Percentiles rank a stretch among this genome's conserved stretches.
Evolutionary conservation across 2,329 filamentous ascomycete genomes (phyloP).

Genomic region (Juglanconis oblonga): DNA sequence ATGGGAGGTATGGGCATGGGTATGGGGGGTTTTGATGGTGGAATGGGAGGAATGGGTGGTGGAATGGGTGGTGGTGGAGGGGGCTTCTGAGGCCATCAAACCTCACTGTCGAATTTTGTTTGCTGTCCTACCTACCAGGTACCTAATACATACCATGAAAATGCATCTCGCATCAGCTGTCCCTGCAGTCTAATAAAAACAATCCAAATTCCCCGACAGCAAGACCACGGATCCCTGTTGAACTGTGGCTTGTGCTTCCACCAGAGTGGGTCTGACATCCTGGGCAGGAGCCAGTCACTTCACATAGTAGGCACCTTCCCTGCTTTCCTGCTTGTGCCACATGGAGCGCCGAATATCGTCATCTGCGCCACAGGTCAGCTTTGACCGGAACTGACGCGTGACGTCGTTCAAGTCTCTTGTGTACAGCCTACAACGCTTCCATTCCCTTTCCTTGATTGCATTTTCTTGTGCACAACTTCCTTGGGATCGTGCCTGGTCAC

Average conservation of each 20-base stretch:
- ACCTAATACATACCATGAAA: too few relatives aligned
- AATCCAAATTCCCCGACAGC: too few relatives aligned
- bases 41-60: background rate
- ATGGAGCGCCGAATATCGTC: slow-evolving; percentile 8
- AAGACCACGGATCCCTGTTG: too few relatives aligned
- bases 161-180: too few relatives aligned
- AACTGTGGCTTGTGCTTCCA: too few relatives aligned
- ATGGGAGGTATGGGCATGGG: background rate
- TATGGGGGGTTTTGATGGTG: background rate
- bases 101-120: background rate
- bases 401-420: slow-evolving; percentile 8
- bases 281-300: background rate
- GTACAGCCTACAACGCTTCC: background rate
- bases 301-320: background rate
- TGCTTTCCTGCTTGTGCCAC: background rate
- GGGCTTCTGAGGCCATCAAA: background rate
- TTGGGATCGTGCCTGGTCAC: background rate
- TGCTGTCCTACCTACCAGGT: too few relatives aligned
- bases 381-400: slow-evolving; percentile 5
- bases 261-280: too few relatives aligned
- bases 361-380: slow-evolving; percentile 10
- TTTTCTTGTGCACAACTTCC: background rate
- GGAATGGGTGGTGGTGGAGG: background rate
- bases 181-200: too few relatives aligned
- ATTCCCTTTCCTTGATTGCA: background rate